Evolutionary conservation across 805 yeast genomes (phyloP), one percentile per base, ranked within the genome.

Genomic region (Saccharomycopsis javanensis): DNA sequence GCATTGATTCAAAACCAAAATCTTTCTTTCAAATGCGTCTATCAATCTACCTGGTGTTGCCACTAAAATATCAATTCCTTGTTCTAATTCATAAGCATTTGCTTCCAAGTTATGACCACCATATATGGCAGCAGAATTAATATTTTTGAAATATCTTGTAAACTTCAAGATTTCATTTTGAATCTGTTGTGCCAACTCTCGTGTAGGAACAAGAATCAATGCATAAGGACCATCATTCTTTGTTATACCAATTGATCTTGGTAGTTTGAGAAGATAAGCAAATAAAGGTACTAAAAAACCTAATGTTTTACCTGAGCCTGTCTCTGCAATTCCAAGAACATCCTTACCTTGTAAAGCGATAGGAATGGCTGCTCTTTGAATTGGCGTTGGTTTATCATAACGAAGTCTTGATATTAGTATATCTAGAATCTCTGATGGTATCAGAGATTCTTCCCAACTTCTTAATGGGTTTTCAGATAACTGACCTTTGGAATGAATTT

Each of bases 301-400:
- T 11, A 91, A 73, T 0, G 99, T 92, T 67, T 94, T 92, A 64
- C 99, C 99, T 1, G 96, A 87, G 11, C 99, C 99, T 0, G 99
- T 92, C 63, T 90, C 90, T 0, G 98, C 97, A n/a, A 91, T 79
- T 13, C 96, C 98, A 20, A 91, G 75, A 1, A 88, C 74, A 67
- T 92, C 97, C 25, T 80, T 70, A 2, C 77, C 72, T 0, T 72
- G 67, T 23, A 83, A 64, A 0, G 85, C 83, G 27, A 84, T 71
- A 0, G 97, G 97, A 4, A 92, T 81, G 0, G 97, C 78, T 0
- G 95, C 94, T 61, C 97, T 72, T 68, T 92, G 99, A 58, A 94
- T 86, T 0, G 98, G 94, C 0, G 97, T 87, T 3, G 98, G 98
- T 7, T 79, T 80, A 0, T 63, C 60, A 64, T 80, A 90, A 0